phyloP scores from a whole-genome alignment of 108 stramenopile species.

The Seminavis robusta region DNA sequence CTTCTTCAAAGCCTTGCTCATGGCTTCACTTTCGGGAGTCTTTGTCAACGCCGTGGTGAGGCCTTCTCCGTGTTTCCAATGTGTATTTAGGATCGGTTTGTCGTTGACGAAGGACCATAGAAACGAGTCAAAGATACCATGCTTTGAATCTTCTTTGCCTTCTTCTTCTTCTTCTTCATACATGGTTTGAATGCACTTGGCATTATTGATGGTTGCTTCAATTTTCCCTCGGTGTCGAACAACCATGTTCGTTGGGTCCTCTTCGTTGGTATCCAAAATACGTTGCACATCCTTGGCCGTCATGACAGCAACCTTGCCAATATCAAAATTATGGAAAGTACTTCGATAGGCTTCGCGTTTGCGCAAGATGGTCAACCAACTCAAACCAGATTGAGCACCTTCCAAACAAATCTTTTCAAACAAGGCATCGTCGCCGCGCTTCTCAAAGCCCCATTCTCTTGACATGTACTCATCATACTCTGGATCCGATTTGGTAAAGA shows the following conservation, averaged over 20 bases:
- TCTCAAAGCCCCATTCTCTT: constrained; percentile 57
- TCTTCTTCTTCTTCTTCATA: constrained; percentile 1
- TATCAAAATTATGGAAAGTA: constrained; percentile 56
- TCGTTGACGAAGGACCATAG: constrained; percentile 66
- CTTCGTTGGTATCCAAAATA: constrained; percentile 14
- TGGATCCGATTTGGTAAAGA: constrained; percentile 49
- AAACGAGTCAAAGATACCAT: constrained; percentile 29
- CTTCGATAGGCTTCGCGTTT: constrained; percentile 70
- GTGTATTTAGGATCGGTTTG: constrained; percentile 48
- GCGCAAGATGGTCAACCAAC: constrained; percentile 64
- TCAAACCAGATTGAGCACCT: constrained; percentile 67
- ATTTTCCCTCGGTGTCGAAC: constrained; percentile 63
- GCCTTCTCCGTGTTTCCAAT: constrained; percentile 9
- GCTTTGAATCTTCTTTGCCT: not conserved
- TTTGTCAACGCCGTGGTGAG: constrained; percentile 26
- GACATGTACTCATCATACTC: constrained; percentile 53
- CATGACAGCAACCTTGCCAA: constrained; percentile 52
- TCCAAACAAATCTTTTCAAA: constrained; percentile 72
- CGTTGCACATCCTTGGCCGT: constrained; percentile 32
- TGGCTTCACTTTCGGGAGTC: constrained; percentile 38
- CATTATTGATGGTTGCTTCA: constrained; percentile 51
- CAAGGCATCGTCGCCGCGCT: constrained; percentile 43
- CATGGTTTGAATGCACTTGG: constrained; percentile 34
- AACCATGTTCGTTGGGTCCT: constrained; percentile 21
- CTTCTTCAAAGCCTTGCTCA: constrained; percentile 58